Evolutionary conservation across 176 grass and related monocot genomes (phyloP).

Genomic region (Rhynchospora tenuis): DNA sequence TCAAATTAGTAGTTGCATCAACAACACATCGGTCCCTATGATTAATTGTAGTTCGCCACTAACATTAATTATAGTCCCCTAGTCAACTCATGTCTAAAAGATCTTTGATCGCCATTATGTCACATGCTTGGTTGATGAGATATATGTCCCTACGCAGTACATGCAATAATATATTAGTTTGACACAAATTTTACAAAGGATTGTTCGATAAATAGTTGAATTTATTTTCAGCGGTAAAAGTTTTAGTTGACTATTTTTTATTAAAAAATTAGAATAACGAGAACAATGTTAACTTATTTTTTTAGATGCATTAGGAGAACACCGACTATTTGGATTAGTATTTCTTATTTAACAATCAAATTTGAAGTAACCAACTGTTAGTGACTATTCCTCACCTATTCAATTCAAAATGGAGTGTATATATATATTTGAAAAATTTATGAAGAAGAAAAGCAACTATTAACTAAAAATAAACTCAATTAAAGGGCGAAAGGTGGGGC

Average conservation of each 20-base stretch:
- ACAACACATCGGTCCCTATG: not conserved
- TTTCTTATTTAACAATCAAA: no score
- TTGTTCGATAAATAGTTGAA: no score
- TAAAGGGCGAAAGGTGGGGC: not conserved
- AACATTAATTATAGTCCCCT: not conserved
- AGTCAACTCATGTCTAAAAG: not conserved
- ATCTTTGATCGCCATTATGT: not conserved
- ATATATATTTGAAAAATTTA: not conserved
- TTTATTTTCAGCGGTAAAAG: no score
- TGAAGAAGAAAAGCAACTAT: not conserved
- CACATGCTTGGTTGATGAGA: not conserved
- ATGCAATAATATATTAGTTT: not conserved
- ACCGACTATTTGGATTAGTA: no score
- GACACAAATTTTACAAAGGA: no score
- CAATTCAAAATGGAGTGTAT: no score
- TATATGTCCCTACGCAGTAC: not conserved
- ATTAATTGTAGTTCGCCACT: not conserved
- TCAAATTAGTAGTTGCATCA: not conserved
- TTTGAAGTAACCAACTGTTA: no score
- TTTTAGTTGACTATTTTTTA: no score
- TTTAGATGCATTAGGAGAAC: no score
- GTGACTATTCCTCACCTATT: no score
- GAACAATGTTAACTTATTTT: no score
- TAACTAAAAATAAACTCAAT: not conserved
- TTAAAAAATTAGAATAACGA: no score